phyloP scores from a whole-genome alignment of 805 yeast species.

The Candida dendrica region DNA sequence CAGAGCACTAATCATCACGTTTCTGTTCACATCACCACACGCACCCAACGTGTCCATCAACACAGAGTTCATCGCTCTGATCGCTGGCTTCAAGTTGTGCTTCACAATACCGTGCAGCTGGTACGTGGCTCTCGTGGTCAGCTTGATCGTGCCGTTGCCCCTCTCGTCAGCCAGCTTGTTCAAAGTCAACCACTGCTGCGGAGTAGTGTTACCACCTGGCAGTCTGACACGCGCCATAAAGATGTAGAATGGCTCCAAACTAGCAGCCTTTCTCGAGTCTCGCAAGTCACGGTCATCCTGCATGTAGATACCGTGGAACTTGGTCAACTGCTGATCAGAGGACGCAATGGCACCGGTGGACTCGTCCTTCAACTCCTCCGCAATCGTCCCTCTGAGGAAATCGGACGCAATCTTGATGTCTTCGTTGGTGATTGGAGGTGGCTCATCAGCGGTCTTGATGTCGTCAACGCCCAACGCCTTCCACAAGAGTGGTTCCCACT shows the following conservation, averaged over 20 bases:
- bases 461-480: constrained; percentile 80
- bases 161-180: constrained; percentile 74
- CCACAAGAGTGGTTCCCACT: constrained; percentile 85
- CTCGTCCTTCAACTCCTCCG: constrained; percentile 71
- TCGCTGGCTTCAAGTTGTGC: constrained; percentile 80
- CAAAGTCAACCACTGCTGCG: constrained; percentile 81
- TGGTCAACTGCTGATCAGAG: constrained; percentile 87
- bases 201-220: constrained; percentile 88
- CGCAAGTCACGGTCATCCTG: constrained; percentile 97
- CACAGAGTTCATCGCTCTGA: constrained; percentile 86
- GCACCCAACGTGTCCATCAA: constrained; percentile 95
- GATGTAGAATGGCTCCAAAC: constrained; percentile 92
- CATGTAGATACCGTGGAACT: constrained; percentile 97
- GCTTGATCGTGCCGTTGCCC: constrained; percentile 90
- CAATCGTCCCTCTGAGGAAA: constrained; percentile 88
- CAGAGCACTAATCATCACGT: constrained; percentile 86
- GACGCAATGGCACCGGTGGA: constrained; percentile 90
- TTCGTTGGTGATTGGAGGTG: constrained; percentile 89
- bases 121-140: constrained; percentile 95
- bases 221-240: constrained; percentile 94
- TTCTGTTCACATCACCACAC: constrained; percentile 97
- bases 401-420: constrained; percentile 87
- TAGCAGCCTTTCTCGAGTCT: constrained; percentile 86
- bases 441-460: constrained; percentile 78
- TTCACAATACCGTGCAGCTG: constrained; percentile 94